Percentiles rank a stretch among this genome's conserved stretches.
Evolutionary conservation across 352 stramenopile genomes (phyloP).

Genomic region (Phytophthora lateralis): DNA sequence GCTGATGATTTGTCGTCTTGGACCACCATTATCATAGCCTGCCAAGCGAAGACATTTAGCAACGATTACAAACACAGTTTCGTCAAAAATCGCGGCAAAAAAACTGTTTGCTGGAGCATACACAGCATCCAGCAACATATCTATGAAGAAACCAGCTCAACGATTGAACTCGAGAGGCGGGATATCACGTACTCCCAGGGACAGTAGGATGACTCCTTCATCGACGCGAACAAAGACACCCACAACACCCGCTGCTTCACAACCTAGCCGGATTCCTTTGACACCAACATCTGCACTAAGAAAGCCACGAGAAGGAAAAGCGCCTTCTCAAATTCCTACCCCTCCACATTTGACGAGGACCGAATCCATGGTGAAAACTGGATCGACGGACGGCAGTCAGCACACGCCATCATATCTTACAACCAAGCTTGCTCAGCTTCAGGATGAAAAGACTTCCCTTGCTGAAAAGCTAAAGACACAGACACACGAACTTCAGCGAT

Average conservation of each 20-base stretch:
- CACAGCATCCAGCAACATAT: slow-evolving; percentile 2
- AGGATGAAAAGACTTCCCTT: slow-evolving; percentile 41
- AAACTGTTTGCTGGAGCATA: slow-evolving; percentile 26
- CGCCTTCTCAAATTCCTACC: slow-evolving; percentile 29
- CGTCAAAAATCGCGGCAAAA: slow-evolving; percentile 29
- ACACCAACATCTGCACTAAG: slow-evolving; percentile 35
- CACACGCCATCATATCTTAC: slow-evolving; percentile 6
- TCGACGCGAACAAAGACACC: background rate
- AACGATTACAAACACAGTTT: slow-evolving; percentile 68
- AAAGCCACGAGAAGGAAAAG: slow-evolving; percentile 20
- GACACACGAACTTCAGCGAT: slow-evolving; percentile 24
- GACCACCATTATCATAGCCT: slow-evolving; percentile 25
- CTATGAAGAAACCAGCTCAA: slow-evolving; percentile 7
- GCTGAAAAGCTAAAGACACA: slow-evolving; percentile 24
- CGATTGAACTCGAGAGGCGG: background rate
- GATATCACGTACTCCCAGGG: background rate
- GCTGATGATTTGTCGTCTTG: background rate
- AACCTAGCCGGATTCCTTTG: slow-evolving; percentile 33
- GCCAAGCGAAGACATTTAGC: slow-evolving; percentile 57
- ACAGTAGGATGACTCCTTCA: slow-evolving; percentile 7
- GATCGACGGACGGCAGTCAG: background rate
- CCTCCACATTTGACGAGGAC: slow-evolving; percentile 12
- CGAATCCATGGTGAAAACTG: slow-evolving; percentile 6
- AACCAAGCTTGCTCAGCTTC: slow-evolving; percentile 26
- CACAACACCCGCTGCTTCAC: background rate